These are phyloP conservation scores for Jackrogersella multiformis DNA, from an alignment of 495 filamentous ascomycete species.

Conservation along the genomic window DNA sequence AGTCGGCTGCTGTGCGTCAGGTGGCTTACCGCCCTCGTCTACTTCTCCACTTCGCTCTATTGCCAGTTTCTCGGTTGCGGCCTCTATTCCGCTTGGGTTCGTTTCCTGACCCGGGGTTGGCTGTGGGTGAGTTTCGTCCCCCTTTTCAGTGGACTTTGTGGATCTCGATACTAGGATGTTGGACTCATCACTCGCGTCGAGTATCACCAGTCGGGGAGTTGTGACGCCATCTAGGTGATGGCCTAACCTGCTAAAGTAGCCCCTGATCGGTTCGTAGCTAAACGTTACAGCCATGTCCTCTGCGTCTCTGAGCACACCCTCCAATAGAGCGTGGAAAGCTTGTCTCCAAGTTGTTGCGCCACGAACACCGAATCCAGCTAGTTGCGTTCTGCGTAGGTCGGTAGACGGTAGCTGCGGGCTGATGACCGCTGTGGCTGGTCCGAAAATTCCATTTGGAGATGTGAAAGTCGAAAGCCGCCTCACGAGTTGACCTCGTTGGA, in stretches of 20 bases:
- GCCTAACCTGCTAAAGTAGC: conserved; percentile 50
- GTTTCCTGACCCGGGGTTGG: conserved; percentile 2
- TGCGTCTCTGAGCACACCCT: conserved; percentile 54
- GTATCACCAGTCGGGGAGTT: conserved; percentile 49
- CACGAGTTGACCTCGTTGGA: conserved; percentile 48
- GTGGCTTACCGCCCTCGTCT: background rate
- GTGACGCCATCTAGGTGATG: conserved; percentile 52
- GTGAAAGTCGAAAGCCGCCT: conserved; percentile 45
- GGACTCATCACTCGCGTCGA: conserved; percentile 48
- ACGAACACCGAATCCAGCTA: conserved; percentile 17
- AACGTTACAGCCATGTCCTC: conserved; percentile 58
- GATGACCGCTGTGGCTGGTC: conserved; percentile 49
- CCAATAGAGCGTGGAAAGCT: conserved; percentile 58
- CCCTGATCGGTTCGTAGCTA: conserved; percentile 52
- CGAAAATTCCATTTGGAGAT: conserved; percentile 53
- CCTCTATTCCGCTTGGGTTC: background rate
- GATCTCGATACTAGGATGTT: conserved; percentile 47
- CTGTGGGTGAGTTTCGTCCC: conserved; percentile 4
- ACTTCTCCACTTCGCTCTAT: background rate
- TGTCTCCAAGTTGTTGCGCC: conserved; percentile 50
- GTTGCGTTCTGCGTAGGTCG: conserved; percentile 9
- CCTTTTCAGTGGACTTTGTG: conserved; percentile 3
- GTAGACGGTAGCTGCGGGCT: background rate
- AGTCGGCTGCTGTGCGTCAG: background rate
- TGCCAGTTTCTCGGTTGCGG: background rate